phyloP scores from a whole-genome alignment of 257 asterid species.

The Phtheirospermum japonicum region DNA sequence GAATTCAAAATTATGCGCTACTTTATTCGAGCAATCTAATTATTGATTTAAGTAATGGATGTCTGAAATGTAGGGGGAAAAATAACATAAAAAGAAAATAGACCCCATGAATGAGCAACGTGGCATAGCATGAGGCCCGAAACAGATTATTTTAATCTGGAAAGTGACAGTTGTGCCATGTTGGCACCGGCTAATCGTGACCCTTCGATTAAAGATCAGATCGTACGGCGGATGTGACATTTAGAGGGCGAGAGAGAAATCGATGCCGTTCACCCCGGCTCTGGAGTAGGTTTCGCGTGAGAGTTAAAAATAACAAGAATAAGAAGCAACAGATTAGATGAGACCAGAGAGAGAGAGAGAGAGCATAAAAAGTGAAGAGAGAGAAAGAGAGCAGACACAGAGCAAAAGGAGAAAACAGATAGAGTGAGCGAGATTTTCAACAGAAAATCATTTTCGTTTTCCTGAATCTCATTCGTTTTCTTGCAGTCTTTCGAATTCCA shows the following conservation, averaged over 20 bases:
- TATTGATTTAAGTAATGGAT: background rate
- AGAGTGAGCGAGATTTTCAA: slow-evolving; percentile 18
- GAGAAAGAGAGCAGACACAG: slow-evolving; percentile 9
- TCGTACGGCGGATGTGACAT: slow-evolving; percentile 33
- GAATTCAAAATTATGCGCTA: background rate
- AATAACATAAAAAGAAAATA: background rate
- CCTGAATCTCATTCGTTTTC: slow-evolving; percentile 34
- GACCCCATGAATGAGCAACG: slow-evolving; percentile 35
- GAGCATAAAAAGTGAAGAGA: slow-evolving; percentile 23
- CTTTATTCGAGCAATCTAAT: background rate
- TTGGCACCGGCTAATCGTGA: slow-evolving; percentile 37
- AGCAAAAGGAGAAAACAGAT: background rate
- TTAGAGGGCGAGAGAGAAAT: slow-evolving; percentile 36
- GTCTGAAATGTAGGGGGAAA: background rate
- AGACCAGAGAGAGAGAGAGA: slow-evolving; percentile 33
- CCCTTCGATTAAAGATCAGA: slow-evolving; percentile 37
- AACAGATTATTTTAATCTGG: slow-evolving; percentile 35
- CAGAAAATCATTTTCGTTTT: slow-evolving; percentile 33
- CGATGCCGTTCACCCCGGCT: slow-evolving; percentile 50
- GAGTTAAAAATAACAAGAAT: slow-evolving; percentile 33
- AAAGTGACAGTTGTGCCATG: slow-evolving; percentile 66
- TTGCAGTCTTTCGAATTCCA: slow-evolving; percentile 19
- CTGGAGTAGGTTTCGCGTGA: slow-evolving; percentile 58
- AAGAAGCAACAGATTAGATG: slow-evolving; percentile 35
- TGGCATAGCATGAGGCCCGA: slow-evolving; percentile 35